These are phyloP conservation scores for Pythium pyrilobum DNA, from an alignment of 352 stramenopile genomes.

Conservation along the genomic window DNA sequence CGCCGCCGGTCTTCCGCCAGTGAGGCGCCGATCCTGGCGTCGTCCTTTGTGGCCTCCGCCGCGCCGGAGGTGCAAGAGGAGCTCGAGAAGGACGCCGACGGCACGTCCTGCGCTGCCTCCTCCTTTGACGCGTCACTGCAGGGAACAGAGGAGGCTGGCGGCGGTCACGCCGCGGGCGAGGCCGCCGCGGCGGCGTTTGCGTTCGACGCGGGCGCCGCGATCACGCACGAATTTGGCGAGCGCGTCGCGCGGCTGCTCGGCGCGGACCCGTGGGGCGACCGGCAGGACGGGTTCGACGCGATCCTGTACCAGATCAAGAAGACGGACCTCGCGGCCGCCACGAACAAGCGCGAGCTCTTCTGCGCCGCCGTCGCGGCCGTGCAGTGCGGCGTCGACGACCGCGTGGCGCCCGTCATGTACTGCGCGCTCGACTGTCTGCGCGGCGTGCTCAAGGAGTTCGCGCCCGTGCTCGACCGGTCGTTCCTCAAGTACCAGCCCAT, in stretches of 20 bases:
- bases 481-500: slow-evolving; percentile 38
- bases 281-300: slow-evolving; percentile 74
- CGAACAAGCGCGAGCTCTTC: slow-evolving; percentile 50
- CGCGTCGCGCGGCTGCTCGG: slow-evolving; percentile 56
- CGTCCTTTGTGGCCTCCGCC: slow-evolving; percentile 23
- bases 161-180: not conserved
- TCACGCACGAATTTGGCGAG: slow-evolving; percentile 67
- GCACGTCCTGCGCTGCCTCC: no score
- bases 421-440: slow-evolving; percentile 72
- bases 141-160: not conserved
- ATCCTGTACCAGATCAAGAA: slow-evolving; percentile 68
- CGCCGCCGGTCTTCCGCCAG: slow-evolving; percentile 17
- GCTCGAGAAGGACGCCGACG: no score
- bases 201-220: slow-evolving; percentile 60
- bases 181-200: slow-evolving; percentile 13
- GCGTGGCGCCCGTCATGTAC: slow-evolving; percentile 77
- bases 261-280: slow-evolving; percentile 73
- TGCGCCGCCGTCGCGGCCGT: slow-evolving; percentile 59
- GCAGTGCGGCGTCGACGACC: slow-evolving; percentile 69
- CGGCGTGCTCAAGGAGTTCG: slow-evolving; percentile 59
- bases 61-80: slow-evolving; percentile 24
- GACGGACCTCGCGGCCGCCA: slow-evolving; percentile 31
- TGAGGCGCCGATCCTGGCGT: slow-evolving; percentile 63
- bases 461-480: slow-evolving; percentile 36
- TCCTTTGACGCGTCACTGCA: no score